Base-by-base conservation (phyloP, 331 rosid genomes). In the Quercus lobata region DNA sequence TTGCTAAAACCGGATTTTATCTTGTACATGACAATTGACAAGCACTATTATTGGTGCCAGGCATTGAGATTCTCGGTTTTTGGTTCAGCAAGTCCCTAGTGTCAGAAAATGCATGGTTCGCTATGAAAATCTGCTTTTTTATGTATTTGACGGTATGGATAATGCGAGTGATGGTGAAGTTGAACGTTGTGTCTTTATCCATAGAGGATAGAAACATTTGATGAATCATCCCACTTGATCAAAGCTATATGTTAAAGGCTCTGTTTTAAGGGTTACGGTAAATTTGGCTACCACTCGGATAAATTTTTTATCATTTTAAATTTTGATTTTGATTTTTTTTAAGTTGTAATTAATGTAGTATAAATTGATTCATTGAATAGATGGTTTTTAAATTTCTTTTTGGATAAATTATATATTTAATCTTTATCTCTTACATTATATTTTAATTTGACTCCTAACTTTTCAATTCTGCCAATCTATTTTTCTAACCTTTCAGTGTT, bases 371-470 rank as follows among this genome's bases (percentile, higher is more conserved):
- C 11, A 8, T 41, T 41, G 12, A 8, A 41, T 41, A 41, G 46
- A 8, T 41, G 12, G 46, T 41, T 41, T 41, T 41, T 41, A 1
- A 37, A 6, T 7, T 8, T 41, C 9, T 41, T 8, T 37, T 7
- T 1, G 8, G 12, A 0, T 8, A 41, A 8, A 41, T 0, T 41
- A 41, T 9, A 41, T 41, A 41, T 41, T 41, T 8, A 0, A 41
- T 41, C 1, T 0, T 8, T 41, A 8, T 9, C 1, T 0, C 3
- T 41, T 2, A 2, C 12, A 2, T 0, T 1, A 8, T 41, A 8
- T 41, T 41, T 41, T 0, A 41, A 41, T 41, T 41, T 41, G 3
- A 0, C 1, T 0, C 1, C 0, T 8, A 41, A 2, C 1, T 37
- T 37, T 37, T 8, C 0, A 8, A 8, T 37, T 8, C 0, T 37